A percentile compares a stretch with the other conserved stretches of the same genome.
Conservation (phyloP, 768 basidiomycete species). For the Agrocybe praecox region DNA sequence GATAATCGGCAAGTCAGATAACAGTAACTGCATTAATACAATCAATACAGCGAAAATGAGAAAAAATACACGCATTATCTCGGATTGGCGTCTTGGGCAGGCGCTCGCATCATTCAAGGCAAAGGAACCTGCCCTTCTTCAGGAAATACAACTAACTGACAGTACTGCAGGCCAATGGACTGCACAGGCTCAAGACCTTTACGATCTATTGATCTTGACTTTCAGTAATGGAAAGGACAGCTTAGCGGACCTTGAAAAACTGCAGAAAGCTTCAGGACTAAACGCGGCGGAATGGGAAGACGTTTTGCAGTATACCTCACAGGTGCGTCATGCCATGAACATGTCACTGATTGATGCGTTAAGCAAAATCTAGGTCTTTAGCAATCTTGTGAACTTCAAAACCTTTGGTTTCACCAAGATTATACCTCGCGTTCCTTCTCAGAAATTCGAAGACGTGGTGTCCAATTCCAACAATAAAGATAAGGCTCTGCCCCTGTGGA, state of each 20-base stretch:
- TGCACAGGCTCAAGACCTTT: constrained; percentile 63
- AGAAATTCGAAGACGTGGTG: constrained; percentile 67
- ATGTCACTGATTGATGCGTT: background rate
- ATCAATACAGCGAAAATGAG: constrained; percentile 57
- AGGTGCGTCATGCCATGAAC: constrained; percentile 45
- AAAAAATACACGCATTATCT: constrained; percentile 80
- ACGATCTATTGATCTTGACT: constrained; percentile 69
- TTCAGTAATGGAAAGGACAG: constrained; percentile 61
- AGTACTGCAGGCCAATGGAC: constrained; percentile 68
- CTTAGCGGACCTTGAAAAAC: constrained; percentile 54
- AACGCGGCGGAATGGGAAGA: constrained; percentile 66
- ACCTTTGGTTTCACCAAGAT: constrained; percentile 88
- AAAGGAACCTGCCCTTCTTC: background rate
- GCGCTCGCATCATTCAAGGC: constrained; percentile 79
- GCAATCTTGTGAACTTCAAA: constrained; percentile 76
- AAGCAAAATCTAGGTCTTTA: constrained; percentile 41
- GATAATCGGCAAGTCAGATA: constrained; percentile 8
- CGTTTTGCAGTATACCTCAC: constrained; percentile 70
- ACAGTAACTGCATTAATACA: too few relatives aligned
- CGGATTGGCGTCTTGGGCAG: constrained; percentile 78
- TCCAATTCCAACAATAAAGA: constrained; percentile 59
- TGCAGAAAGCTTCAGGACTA: constrained; percentile 58
- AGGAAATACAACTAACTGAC: background rate
- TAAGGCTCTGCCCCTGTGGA: constrained; percentile 62
- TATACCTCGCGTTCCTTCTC: constrained; percentile 64